Conservation (phyloP, 225 moss, liverwort and hornwort genomes). For the Rhytidiadelphus loreus region DNA sequence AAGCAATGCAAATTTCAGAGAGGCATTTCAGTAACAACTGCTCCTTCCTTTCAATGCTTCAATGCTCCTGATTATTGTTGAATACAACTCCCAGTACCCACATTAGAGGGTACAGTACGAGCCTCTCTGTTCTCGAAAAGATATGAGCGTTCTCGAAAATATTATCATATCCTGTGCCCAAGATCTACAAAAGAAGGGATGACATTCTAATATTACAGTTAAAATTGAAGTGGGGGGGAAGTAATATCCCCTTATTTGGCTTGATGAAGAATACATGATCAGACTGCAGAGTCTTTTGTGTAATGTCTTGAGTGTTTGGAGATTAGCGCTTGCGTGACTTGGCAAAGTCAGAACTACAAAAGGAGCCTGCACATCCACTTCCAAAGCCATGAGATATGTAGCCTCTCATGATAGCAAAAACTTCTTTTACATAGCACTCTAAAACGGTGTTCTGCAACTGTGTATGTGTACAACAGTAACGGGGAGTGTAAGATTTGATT, state of each 20-base stretch:
- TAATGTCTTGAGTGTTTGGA: not conserved
- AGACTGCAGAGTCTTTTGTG: not conserved
- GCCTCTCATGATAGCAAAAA: not conserved
- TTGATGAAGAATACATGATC: not conserved
- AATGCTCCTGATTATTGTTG: not conserved
- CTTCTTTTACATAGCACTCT: not conserved
- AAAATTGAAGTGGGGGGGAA: not conserved
- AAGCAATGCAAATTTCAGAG: not conserved
- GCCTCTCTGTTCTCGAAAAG: not conserved
- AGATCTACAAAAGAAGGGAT: not conserved
- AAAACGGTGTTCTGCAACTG: not conserved
- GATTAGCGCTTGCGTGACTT: not conserved
- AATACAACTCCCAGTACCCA: not conserved
- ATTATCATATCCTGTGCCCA: not conserved
- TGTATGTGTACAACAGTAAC: not conserved
- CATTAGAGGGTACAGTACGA: not conserved
- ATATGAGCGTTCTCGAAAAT: not conserved
- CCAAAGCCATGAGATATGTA: not conserved
- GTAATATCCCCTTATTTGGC: not conserved
- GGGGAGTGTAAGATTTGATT: not conserved
- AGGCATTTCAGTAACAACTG: not conserved
- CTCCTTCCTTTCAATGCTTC: not conserved
- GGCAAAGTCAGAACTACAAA: slow-evolving; percentile 1
- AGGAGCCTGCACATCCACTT: slow-evolving; percentile 31
- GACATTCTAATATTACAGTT: not conserved